Base-by-base conservation (phyloP, 2,329 filamentous ascomycete species). In the Coniella lustricola region DNA sequence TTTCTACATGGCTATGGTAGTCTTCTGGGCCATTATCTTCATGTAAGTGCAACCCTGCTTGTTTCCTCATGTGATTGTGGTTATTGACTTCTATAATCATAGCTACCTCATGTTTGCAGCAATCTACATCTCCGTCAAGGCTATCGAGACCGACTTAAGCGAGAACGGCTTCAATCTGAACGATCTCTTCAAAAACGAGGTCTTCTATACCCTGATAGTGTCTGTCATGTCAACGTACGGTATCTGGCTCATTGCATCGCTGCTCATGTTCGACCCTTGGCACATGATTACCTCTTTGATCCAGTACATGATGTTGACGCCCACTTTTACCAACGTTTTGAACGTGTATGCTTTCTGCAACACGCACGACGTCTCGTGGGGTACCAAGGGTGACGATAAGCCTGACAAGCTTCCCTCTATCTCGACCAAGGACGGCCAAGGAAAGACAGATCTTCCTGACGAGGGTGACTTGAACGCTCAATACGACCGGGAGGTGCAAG, bases 271-370 rank as follows among this genome's bases (percentile, higher is more conserved):
- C 67, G 93, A 98, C 65, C 93, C 93, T 3, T 98, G 93, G 91
- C 93, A 98, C 71, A 97, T 98, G 90, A 77, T 95, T 66, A 97
- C 93, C n/a, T 84, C 85, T 50, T 89, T 97, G 67, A 67, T 90
- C 42, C 93, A 97, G 77, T 98, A 98, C 66, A 82, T 97, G 59
- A 80, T 97, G 36, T 77, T 98, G 50, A 95, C 90, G 0, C 93
- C 93, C 0, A 95, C 90, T 0, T 98, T 95, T 70, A 94, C 94
- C 72, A 98, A 97, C 68, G 90, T 97, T 51, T 82, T 98, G 60
- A 98, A 97, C 73, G 93, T 98, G 49, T 98, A 97, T 68, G 91
- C 91, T 53, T 98, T 98, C 70, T 97, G 90, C 71, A 96, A 96
- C 69, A 95, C 90, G 21, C 90, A 96, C 75, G 90, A 96, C 62